phyloP scores from a whole-genome alignment of 139 green algal genomes.

The Chlamydomonas incerta region DNA sequence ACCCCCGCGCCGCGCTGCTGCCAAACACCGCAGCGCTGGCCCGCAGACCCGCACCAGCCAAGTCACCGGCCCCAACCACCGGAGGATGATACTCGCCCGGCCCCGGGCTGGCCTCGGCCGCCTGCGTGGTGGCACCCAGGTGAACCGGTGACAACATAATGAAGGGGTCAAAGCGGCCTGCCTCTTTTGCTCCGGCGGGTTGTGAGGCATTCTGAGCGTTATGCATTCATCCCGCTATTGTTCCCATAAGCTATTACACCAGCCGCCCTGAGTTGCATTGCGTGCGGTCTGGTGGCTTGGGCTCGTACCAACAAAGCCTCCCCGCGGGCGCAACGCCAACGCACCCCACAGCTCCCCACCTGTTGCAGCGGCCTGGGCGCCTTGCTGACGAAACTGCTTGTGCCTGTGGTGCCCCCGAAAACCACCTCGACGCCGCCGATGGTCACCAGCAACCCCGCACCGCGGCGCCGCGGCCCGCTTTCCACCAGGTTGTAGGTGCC shows the following conservation, averaged over 20 bases:
- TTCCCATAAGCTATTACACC: too few species aligned
- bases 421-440: conserved; percentile 47
- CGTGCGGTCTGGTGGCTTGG: too few species aligned
- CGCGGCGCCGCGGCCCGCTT: not conserved
- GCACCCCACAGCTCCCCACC: too few species aligned
- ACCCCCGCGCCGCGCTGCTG: not conserved
- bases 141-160: too few species aligned
- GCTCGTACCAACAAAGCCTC: too few species aligned
- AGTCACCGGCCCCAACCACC: not conserved
- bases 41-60: not conserved
- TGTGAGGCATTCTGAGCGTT: too few species aligned
- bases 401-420: conserved; percentile 27
- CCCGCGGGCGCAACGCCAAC: too few species aligned
- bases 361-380: conserved; percentile 23
- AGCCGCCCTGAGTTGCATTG: too few species aligned
- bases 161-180: too few species aligned
- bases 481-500: conserved; percentile 38
- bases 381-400: conserved; percentile 44
- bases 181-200: too few species aligned
- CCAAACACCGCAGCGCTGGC: conserved; percentile 2
- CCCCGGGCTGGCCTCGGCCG: not conserved
- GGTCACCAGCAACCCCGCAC: conserved; percentile 26
- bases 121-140: not conserved
- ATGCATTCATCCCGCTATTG: too few species aligned
- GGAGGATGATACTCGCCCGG: conserved; percentile 1